phyloP scores from a whole-genome alignment of 2,329 filamentous ascomycete genomes.

The Fusarium sp. region DNA sequence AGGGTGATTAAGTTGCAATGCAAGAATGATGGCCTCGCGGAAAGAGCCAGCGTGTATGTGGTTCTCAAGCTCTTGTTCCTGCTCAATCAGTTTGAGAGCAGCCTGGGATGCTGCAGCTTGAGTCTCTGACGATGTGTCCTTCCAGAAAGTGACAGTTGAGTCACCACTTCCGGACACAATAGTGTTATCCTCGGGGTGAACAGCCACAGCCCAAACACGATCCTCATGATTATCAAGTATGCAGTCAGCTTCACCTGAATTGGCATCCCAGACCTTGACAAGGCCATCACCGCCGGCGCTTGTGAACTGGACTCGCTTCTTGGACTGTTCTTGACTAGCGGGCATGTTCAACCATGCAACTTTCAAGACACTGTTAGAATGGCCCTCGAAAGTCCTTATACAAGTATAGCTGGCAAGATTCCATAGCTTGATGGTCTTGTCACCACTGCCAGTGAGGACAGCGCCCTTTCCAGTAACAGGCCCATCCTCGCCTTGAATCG shows the following conservation, averaged over 20 bases:
- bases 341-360: constrained; percentile 82
- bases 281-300: constrained; percentile 93
- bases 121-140: constrained; percentile 86
- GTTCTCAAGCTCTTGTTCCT: constrained; percentile 94
- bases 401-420: constrained; percentile 92
- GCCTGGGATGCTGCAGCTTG: constrained; percentile 78
- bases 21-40: constrained; percentile 90
- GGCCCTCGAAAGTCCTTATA: constrained; percentile 92
- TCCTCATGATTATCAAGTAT: constrained; percentile 98
- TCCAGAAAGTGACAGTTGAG: constrained; percentile 94
- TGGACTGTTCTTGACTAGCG: constrained; percentile 60
- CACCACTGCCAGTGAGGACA: constrained; percentile 89
- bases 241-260: constrained; percentile 83
- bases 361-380: constrained; percentile 95
- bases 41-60: constrained; percentile 89
- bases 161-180: constrained; percentile 93
- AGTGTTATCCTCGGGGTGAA: constrained; percentile 74
- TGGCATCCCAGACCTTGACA: constrained; percentile 95
- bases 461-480: constrained; percentile 82
- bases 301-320: constrained; percentile 76
- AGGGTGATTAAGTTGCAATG: constrained; percentile 93
- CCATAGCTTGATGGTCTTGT: constrained; percentile 97
- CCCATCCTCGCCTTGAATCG: constrained; percentile 76
- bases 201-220: constrained; percentile 89
- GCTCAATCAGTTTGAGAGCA: constrained; percentile 83